Conservation (phyloP, 2,329 filamentous ascomycete species). For the Emergomyces orientalis region DNA sequence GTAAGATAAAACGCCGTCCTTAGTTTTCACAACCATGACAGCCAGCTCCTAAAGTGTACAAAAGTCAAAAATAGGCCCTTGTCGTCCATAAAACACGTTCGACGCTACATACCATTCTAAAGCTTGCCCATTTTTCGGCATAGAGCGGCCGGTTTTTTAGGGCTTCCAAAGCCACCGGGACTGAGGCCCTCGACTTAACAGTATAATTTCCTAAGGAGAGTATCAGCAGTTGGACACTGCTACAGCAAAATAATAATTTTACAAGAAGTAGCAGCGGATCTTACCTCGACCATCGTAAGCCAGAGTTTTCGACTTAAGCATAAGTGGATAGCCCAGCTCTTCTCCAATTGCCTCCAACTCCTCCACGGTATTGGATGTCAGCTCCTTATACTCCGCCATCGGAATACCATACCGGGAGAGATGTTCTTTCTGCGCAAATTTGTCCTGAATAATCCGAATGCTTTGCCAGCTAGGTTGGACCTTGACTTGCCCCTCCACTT, state of each 20-base stretch:
- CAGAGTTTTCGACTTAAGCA: slow-evolving; percentile 84
- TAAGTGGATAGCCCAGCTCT: slow-evolving; percentile 69
- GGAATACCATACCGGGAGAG: slow-evolving; percentile 59
- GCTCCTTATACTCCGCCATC: slow-evolving; percentile 59
- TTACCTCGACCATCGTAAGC: slow-evolving; percentile 84
- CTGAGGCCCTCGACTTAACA: slow-evolving; percentile 50
- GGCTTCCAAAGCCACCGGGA: slow-evolving; percentile 57
- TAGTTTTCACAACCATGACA: slow-evolving; percentile 89
- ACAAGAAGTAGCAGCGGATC: slow-evolving; percentile 11
- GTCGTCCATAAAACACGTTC: not conserved
- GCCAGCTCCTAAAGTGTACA: slow-evolving; percentile 55
- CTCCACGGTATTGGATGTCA: slow-evolving; percentile 50
- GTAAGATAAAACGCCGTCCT: slow-evolving; percentile 64
- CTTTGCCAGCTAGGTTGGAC: slow-evolving; percentile 80
- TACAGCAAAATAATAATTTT: not conserved
- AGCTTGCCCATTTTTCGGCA: slow-evolving; percentile 81
- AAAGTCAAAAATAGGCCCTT: slow-evolving; percentile 12
- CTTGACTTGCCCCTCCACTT: slow-evolving; percentile 57
- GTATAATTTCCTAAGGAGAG: slow-evolving; percentile 51
- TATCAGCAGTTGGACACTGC: not conserved
- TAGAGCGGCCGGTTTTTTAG: slow-evolving; percentile 66
- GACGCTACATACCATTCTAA: slow-evolving; percentile 47
- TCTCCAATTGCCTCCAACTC: slow-evolving; percentile 56
- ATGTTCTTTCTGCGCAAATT: slow-evolving; percentile 81
- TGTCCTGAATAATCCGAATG: slow-evolving; percentile 83